phyloP scores from a whole-genome alignment of 768 basidiomycete genomes.

The Panus rudis region DNA sequence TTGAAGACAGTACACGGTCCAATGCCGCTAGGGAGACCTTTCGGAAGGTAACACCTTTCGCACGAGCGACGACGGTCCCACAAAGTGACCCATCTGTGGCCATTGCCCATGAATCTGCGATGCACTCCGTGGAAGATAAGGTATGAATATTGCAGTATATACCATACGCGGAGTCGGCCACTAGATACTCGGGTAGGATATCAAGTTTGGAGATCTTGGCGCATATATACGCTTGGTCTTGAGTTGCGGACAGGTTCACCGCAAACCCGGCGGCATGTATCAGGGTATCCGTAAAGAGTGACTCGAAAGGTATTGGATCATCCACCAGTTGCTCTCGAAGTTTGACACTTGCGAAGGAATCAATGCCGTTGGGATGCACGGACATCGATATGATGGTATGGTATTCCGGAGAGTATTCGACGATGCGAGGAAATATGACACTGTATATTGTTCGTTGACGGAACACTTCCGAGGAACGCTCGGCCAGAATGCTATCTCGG shows the following conservation, averaged over 20 bases:
- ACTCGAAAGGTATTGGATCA: slow-evolving; percentile 28
- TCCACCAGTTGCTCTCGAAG: too few species aligned
- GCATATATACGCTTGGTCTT: slow-evolving; percentile 59
- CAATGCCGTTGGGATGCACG: slow-evolving; percentile 36
- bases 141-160: slow-evolving; percentile 46
- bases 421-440: slow-evolving; percentile 61
- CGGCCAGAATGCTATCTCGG: slow-evolving; percentile 19
- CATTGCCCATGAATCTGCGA: slow-evolving; percentile 47
- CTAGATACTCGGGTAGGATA: slow-evolving; percentile 36
- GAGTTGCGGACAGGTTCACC: slow-evolving; percentile 46
- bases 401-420: slow-evolving; percentile 53
- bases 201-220: slow-evolving; percentile 42
- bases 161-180: slow-evolving; percentile 35
- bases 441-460: slow-evolving; percentile 53
- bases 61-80: slow-evolving; percentile 42
- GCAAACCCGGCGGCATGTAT: slow-evolving; percentile 68
- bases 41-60: slow-evolving; percentile 55
- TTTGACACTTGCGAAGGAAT: slow-evolving; percentile 36
- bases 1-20: slow-evolving; percentile 6
- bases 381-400: slow-evolving; percentile 51
- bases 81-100: slow-evolving; percentile 25
- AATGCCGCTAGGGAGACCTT: slow-evolving; percentile 45
- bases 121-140: slow-evolving; percentile 36
- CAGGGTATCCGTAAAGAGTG: slow-evolving; percentile 57
- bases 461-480: slow-evolving; percentile 36